Conservation (phyloP, 129 eudicot species). For the Flaveria linearis region DNA sequence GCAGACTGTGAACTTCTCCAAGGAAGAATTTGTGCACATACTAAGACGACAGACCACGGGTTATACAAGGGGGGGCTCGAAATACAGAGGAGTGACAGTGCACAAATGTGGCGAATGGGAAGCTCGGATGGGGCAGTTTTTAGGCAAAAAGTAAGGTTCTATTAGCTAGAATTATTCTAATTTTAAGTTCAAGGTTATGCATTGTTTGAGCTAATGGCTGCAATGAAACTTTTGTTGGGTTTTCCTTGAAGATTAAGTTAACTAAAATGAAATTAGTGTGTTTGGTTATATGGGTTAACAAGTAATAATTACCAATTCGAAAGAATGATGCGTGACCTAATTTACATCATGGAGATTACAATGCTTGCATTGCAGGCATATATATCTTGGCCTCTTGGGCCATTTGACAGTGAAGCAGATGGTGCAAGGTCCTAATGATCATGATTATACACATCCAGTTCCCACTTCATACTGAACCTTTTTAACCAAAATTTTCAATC, state of each 20-base stretch:
- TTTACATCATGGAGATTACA: constrained; percentile 42
- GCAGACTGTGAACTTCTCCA: constrained; percentile 62
- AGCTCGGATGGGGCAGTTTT: constrained; percentile 83
- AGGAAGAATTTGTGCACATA: constrained; percentile 83
- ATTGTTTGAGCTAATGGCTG: neutral
- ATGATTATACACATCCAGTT: constrained; percentile 29
- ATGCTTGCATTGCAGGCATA: constrained; percentile 60
- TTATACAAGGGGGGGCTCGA: constrained; percentile 70
- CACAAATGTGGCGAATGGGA: constrained; percentile 92
- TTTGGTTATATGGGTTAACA: neutral
- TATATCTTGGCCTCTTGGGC: constrained; percentile 81
- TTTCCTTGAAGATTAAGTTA: constrained; percentile 3
- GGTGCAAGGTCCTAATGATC: constrained; percentile 71
- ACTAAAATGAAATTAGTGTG: neutral
- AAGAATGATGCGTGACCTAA: constrained; percentile 15
- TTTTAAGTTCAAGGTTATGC: constrained; percentile 1
- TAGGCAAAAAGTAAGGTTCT: constrained; percentile 73
- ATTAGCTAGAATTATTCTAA: neutral
- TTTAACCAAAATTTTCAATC: constrained; percentile 34
- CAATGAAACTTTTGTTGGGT: constrained; percentile 6
- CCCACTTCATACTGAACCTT: constrained; percentile 20
- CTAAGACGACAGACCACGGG: constrained; percentile 78
- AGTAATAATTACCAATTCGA: neutral
- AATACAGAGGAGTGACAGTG: constrained; percentile 71
- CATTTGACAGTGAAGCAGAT: constrained; percentile 74